Evolutionary conservation across 352 stramenopile species (phyloP), one percentile per base, ranked within the genome.

Genomic region (Phytopythium kandeliae): DNA sequence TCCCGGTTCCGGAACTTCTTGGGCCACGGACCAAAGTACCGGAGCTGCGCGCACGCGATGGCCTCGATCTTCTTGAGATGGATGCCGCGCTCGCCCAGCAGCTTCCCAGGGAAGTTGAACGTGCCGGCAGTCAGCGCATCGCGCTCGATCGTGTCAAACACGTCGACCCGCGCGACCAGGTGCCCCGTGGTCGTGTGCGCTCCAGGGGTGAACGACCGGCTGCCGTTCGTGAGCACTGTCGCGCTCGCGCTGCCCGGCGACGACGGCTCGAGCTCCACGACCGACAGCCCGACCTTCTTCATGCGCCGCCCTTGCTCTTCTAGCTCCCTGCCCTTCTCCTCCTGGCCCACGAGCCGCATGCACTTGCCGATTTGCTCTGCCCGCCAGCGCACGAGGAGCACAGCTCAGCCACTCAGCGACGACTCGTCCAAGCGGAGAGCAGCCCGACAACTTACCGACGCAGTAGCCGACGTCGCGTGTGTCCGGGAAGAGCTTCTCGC

Each of bases 291-390:
- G 33, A 82, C 54, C 36, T 74, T 76, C 33, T 81, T 84, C 69
- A 89, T 80, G 51, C 83, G 69, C 4, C 70, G 62, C 2, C 76
- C 76, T 53, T 80, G 60, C 19, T 71, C 67, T 57, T 88, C 74
- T 19, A 85, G 28, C 10, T 54, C 36, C 31, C 68, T 67, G 17
- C 82, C 79, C 50, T 88, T 77, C n/a, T 85, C 77, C 55, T 85
- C 64, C 1, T 78, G 58, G 21, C 79, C 79, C 60, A 85, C 58
- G 0, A 81, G 58, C 3, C 63, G 58, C 52, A 87, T 67, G 24
- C 78, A 90, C 31, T 88, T 86, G 36, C 82, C 82, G 28, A 92
- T 89, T 89, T 90, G 79, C 30, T 92, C 81, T 90, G n/a, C n/a
- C n/a, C n/a, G n/a, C n/a, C n/a, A n/a, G n/a, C n/a, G n/a, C n/a